Conservation (phyloP, 768 basidiomycete species). For the Postia placenta region DNA sequence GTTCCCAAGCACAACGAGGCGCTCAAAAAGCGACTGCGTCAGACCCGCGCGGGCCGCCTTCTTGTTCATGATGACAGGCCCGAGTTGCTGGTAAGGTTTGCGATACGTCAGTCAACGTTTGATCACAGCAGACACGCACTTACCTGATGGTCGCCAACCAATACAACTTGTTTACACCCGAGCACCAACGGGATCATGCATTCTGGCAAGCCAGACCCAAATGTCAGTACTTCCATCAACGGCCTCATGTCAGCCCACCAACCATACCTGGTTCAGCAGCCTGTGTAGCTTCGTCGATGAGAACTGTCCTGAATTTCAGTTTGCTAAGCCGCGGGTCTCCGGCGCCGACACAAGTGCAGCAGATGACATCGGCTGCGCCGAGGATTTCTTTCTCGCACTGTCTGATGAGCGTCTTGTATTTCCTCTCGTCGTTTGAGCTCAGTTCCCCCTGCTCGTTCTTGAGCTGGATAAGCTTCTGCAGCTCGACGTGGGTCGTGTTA, state of each 20-base stretch:
- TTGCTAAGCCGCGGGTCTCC: conserved; percentile 96
- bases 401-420: conserved; percentile 93
- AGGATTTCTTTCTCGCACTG: conserved; percentile 98
- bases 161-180: conserved; percentile 96
- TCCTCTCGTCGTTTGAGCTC: conserved; percentile 93
- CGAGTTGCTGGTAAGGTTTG: conserved; percentile 64
- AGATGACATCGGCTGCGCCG: conserved; percentile 93
- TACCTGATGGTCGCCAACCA: conserved; percentile 87
- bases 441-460: conserved; percentile 98
- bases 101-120: conserved; percentile 7
- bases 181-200: conserved; percentile 99
- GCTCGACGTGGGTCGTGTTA: conserved; percentile 90
- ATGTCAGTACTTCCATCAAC: no score
- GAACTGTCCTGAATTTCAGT: conserved; percentile 95
- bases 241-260: no score
- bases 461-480: conserved; percentile 96
- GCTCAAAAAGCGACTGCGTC: conserved; percentile 96
- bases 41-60: conserved; percentile 98
- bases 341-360: conserved; percentile 96
- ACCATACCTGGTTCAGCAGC: conserved; percentile 90
- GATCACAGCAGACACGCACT: conserved; percentile 6
- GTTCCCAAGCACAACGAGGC: conserved; percentile 91
- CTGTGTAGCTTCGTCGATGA: conserved; percentile 98
- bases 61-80: conserved; percentile 99
- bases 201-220: no score